phyloP scores from a whole-genome alignment of 208 protist species.

The Trypanosoma lewisi region DNA sequence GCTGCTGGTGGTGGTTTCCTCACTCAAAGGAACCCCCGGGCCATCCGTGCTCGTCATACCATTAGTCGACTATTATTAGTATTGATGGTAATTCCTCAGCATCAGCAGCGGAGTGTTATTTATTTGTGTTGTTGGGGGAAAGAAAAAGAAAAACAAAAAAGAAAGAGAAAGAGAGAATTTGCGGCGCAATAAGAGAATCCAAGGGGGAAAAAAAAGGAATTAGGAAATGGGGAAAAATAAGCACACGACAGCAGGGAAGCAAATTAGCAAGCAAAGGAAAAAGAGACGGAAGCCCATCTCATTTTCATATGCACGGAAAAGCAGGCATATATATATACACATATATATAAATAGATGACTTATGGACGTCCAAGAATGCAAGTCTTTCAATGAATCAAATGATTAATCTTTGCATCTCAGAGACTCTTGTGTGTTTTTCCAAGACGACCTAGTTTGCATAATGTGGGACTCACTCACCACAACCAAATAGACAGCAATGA shows the following conservation, averaged over 20 bases:
- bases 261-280: background rate
- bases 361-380: too few relatives aligned
- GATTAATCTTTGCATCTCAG: too few relatives aligned
- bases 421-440: too few relatives aligned
- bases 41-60: background rate
- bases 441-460: too few relatives aligned
- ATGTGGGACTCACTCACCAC: too few relatives aligned
- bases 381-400: too few relatives aligned
- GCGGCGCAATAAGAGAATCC: background rate
- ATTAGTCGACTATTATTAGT: too few relatives aligned
- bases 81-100: too few relatives aligned
- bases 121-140: too few relatives aligned
- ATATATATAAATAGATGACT: background rate
- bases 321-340: background rate
- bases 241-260: background rate
- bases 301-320: too few relatives aligned
- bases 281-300: background rate
- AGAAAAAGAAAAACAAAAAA: background rate
- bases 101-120: too few relatives aligned
- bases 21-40: background rate
- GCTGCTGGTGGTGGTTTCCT: background rate
- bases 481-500: too few relatives aligned
- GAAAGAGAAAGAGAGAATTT: background rate
- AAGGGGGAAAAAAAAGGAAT: background rate
- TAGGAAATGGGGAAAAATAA: slow-evolving; percentile 1